Conservation (phyloP, 2,329 filamentous ascomycete genomes). For the Chalaropsis ovoidea region DNA sequence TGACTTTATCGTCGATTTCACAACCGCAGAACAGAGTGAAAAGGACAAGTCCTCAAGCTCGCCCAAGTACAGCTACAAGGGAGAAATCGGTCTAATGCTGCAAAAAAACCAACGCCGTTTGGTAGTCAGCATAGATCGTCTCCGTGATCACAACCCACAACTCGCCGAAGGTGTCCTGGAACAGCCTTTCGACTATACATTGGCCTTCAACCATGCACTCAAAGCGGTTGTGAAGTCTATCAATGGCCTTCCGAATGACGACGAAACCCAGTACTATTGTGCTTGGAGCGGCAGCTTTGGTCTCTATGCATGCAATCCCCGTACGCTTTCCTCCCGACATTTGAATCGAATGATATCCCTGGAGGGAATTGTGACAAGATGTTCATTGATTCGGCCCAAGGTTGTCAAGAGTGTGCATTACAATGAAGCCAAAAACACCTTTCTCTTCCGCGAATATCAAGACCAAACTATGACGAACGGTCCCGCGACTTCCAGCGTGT, state of each 20-base stretch:
- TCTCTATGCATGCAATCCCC: conserved; percentile 85
- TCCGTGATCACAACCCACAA: conserved; percentile 75
- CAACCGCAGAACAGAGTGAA: not conserved
- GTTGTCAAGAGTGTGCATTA: conserved; percentile 98
- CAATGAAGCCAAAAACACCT: conserved; percentile 75
- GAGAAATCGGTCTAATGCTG: conserved; percentile 73
- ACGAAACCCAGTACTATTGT: conserved; percentile 85
- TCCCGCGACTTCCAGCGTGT: conserved; percentile 79
- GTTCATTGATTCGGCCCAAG: conserved; percentile 89
- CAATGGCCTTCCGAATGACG: conserved; percentile 62
- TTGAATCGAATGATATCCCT: conserved; percentile 96
- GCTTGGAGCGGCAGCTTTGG: conserved; percentile 96
- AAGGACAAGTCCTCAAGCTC: not conserved
- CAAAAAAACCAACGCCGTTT: conserved; percentile 56
- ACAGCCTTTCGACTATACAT: conserved; percentile 75
- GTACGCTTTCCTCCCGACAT: conserved; percentile 78
- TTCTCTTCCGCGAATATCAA: conserved; percentile 80
- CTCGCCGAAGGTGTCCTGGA: conserved; percentile 70
- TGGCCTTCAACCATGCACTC: conserved; percentile 82
- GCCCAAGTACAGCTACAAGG: conserved; percentile 58
- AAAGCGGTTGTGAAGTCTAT: conserved; percentile 79
- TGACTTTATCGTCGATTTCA: not conserved
- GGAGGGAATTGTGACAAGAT: conserved; percentile 94
- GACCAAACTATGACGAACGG: conserved; percentile 97
- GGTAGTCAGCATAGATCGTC: conserved; percentile 75